Base-by-base conservation (phyloP, 768 basidiomycete genomes). In the Podaxis pistillaris region DNA sequence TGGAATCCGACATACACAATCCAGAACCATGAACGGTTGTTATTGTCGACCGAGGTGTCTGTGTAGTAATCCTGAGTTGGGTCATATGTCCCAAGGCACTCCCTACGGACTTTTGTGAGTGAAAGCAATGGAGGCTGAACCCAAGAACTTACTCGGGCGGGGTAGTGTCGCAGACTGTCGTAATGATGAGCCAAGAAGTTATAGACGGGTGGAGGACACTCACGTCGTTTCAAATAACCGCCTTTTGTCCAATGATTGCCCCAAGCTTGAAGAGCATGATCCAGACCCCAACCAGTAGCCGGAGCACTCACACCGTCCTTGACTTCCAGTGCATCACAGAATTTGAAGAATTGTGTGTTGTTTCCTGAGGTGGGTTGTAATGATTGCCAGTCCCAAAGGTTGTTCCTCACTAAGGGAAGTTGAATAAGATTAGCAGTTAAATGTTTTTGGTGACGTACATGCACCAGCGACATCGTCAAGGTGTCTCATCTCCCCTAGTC, bases 251-350 rank as follows among this genome's bases (percentile, higher is more conserved):
- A 90, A 68, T 80, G 88, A 1, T 75, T 71, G 13, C 83, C 81
- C 89, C 89, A 90, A 0, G 88, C 79, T 13, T 72, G 36, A 17
- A 90, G 74, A 6, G 88, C 86, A 63, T 87, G 76, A 1, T 84
- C 77, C 12, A 89, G 75, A 19, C 88, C 88, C 83, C 85, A 88
- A 4, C 89, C 88, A 1, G 68, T 65, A 0, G 77, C 73, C 15
- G 80, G 77, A 1, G 86, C 86, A 55, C 66, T 76, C 9, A 76
- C 73, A 5, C 85, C 85, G 63, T 86, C 67, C 67, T 86, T 85
- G 19, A 87, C 84, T 70, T 90, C 87, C 0, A 90, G 74, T 0
- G 86, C 86, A 67, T 90, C 86, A 63, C 88, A 89, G 69, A 88
- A 90, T 17, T 78, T 63, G 75, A 78, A 85, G 73, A 90, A 90